A percentile compares a stretch with the other conserved stretches of the same genome.
Conservation (phyloP, 2,329 filamentous ascomycete genomes). For the Clarireedia hainanense region DNA sequence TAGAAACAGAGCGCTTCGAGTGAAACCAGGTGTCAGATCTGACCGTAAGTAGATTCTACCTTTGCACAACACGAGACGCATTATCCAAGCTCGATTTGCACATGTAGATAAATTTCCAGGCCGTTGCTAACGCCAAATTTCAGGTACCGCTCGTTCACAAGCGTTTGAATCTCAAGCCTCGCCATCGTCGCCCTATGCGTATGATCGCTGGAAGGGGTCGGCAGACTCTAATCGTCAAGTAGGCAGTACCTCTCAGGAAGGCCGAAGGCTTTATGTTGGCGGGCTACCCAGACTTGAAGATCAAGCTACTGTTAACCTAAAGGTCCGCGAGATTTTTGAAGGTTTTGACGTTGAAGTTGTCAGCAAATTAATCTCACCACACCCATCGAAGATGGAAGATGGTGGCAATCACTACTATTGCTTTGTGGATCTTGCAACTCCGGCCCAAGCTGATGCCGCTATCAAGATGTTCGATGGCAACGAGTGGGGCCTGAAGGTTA, state of each 20-base stretch:
- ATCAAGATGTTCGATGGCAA: conserved; percentile 33
- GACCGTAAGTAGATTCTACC: conserved; percentile 12
- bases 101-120: neutral
- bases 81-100: neutral
- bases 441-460: conserved; percentile 46
- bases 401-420: conserved; percentile 54
- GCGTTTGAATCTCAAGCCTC: neutral
- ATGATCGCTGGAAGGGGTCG: conserved; percentile 21
- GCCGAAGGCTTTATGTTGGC: conserved; percentile 42
- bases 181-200: conserved; percentile 7
- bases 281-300: conserved; percentile 42
- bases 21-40: conserved; percentile 49
- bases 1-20: conserved; percentile 51
- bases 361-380: conserved; percentile 44
- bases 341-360: conserved; percentile 36
- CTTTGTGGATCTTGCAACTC: conserved; percentile 54
- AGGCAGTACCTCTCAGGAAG: conserved; percentile 24
- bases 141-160: conserved; percentile 4
- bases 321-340: conserved; percentile 40
- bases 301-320: conserved; percentile 38
- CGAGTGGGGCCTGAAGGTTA: conserved; percentile 19
- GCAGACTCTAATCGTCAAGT: conserved; percentile 14
- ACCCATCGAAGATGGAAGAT: conserved; percentile 43
- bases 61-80: neutral
- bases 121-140: neutral